Base-by-base conservation (phyloP, 2,329 filamentous ascomycete genomes). In the Claviceps maximensis region DNA sequence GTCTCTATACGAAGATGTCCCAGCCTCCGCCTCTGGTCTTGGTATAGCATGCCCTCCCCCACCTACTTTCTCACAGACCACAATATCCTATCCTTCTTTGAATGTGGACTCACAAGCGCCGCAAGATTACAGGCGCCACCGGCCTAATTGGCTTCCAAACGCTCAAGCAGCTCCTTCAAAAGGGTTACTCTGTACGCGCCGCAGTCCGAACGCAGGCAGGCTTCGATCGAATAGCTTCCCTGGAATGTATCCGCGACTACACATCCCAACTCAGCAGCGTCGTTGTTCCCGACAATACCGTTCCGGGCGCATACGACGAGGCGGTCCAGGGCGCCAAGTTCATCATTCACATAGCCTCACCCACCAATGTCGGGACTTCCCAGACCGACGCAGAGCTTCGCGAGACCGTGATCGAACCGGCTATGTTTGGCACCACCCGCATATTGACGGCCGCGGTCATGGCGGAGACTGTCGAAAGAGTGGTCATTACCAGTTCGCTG, bases 401-500 rank as follows among this genome's bases (percentile, higher is more conserved):
- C 21, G 25, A 50, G 57, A 38, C 62, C 57, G 8, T 54, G 15
- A 58, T 70, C 15, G 54, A 60, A 19, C 65, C 68, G 1, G 64
- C 67, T 21, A 59, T 73, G 31, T 61, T 65, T 47, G 68, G 67
- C 21, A 72, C 67, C 0, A 50, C 64, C 4, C 60, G 60, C 5
- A 63, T 74, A 7, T 61, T 75, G 2, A 56, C 67, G 25, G 62
- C 70, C 0, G 71, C 71, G 1, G 46, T 60, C 17, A 66, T 66
- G 51, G 54, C 53, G 6, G 55, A 59, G 1, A 63, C 59, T 0
- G 62, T 75, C n/a, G 62, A 66, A 53, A 64, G 68, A 15, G 58
- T 75, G 9, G 67, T 74, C 19, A 69, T 75, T 49, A 74, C 72
- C 2, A 68, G 64, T 5, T 73, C 70, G 1, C 59, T 64, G 13